Base-by-base conservation (phyloP, 345 rosid genomes). In the Kernera saxatilis region DNA sequence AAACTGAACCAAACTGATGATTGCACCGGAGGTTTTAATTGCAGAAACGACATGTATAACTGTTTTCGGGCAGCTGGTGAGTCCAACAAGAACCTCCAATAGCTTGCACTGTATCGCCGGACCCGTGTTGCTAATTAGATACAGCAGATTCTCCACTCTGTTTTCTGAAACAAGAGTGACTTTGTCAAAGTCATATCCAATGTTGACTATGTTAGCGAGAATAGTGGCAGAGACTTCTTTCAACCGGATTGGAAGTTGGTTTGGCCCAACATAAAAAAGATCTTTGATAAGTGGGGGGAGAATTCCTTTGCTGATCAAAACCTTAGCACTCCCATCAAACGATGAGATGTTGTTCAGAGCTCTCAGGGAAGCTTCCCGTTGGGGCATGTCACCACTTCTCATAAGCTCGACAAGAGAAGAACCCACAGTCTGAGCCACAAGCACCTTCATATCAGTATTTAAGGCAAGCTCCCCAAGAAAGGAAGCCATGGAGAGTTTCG, bases 71-170 rank as follows among this genome's bases (percentile, higher is more conserved):
- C 85, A 83, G 70, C 22, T 71, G 8, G 97, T 91, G 62, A 94
- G 87, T 77, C 99, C 99, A 55, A 89, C 95, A 52, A 94, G 99
- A 80, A 94, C 96, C 82, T 94, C 97, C 67, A 94, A 81, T 67
- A 94, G 96, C 62, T 94, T 89, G 87, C 99, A 91, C 79, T 87
- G 97, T 36, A 94, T 89, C 23, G 93, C 84, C 50, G 99, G 99
- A 72, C 97, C 97, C 0, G 99, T 94, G 83, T 94, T 89, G 84
- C 96, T 94, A 67, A 94, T 91, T 15, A 94, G 79, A 46, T 86
- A 87, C 52, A 94, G 90, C 2, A 94, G 85, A 61, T 81, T 88
- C 82, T 88, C 91, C 30, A 94, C 85, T 25, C 73, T 82, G 64
- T 89, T 88, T 60, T 94, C 97, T 9, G 99, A 88, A 71, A 94